Conservation (phyloP, 192 early-diverging fungal species). For the Backusella liffmaniae region DNA sequence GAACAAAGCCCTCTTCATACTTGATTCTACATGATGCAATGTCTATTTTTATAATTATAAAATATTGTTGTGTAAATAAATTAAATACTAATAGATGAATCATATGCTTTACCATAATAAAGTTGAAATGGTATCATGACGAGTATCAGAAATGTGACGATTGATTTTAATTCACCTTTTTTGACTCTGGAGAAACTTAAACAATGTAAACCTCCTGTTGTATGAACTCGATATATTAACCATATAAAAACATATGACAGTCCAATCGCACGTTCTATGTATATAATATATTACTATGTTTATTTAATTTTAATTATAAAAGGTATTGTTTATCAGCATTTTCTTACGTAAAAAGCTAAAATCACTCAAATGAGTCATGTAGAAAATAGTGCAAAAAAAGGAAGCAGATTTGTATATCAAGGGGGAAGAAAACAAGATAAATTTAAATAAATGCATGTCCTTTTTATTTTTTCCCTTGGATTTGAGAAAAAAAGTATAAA, state of each 20-base stretch:
- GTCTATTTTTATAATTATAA: slow-evolving; percentile 15
- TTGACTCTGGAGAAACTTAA: slow-evolving; percentile 16
- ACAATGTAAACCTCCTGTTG: slow-evolving; percentile 31
- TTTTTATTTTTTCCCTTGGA: neutral
- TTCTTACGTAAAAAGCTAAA: slow-evolving; percentile 39
- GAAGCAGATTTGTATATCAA: neutral
- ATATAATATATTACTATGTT: neutral
- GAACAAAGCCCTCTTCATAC: slow-evolving; percentile 40
- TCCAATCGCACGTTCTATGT: slow-evolving; percentile 29
- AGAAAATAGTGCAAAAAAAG: neutral
- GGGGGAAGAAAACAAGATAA: neutral
- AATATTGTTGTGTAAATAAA: neutral
- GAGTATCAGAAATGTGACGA: slow-evolving; percentile 31
- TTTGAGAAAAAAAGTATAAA: neutral
- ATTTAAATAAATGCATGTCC: neutral
- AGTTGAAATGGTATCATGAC: slow-evolving; percentile 36
- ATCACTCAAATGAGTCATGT: slow-evolving; percentile 39
- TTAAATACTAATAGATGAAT: neutral
- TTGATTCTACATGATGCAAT: slow-evolving; percentile 31
- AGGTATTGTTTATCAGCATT: neutral
- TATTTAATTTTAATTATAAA: neutral
- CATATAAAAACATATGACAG: slow-evolving; percentile 30
- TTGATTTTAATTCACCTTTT: slow-evolving; percentile 32
- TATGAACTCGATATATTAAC: slow-evolving; percentile 25
- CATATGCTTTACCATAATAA: slow-evolving; percentile 27